phyloP scores from a whole-genome alignment of 768 basidiomycete species.

The Mycena pura region DNA sequence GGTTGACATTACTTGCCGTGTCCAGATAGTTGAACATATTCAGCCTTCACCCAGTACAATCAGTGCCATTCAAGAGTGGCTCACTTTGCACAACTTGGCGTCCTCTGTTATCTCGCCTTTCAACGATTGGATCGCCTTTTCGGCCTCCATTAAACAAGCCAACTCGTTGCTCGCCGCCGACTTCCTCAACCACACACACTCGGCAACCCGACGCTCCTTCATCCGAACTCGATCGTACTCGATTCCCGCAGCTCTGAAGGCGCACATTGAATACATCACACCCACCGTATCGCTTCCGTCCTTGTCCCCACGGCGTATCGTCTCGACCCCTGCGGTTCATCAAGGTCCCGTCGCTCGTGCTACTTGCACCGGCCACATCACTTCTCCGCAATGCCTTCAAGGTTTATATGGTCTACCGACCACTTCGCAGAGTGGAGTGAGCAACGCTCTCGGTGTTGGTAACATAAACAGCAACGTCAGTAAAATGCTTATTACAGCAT shows the following conservation, averaged over 20 bases:
- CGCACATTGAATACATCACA: conserved; percentile 5
- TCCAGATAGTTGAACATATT: background rate
- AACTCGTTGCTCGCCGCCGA: conserved; percentile 2
- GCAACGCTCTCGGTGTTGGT: background rate
- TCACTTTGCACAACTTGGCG: background rate
- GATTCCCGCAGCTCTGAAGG: conserved; percentile 4
- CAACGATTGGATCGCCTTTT: conserved; percentile 2
- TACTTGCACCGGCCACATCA: conserved; percentile 3
- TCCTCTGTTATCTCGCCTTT: conserved; percentile 3
- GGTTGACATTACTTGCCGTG: conserved; percentile 1
- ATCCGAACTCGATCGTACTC: conserved; percentile 2
- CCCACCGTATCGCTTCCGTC: conserved; percentile 1
- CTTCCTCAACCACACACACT: conserved; percentile 3
- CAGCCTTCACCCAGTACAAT: background rate
- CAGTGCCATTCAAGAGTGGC: conserved; percentile 2
- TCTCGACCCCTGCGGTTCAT: background rate
- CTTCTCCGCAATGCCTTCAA: conserved; percentile 1
- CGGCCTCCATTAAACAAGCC: background rate
- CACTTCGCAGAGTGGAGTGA: background rate
- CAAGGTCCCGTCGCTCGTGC: conserved; percentile 2
- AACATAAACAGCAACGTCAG: background rate
- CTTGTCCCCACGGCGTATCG: background rate
- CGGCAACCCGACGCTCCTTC: background rate
- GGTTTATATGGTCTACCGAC: conserved; percentile 1
- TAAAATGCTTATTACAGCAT: background rate